phyloP scores from a whole-genome alignment of 805 yeast species.

The Candida maltosa region DNA sequence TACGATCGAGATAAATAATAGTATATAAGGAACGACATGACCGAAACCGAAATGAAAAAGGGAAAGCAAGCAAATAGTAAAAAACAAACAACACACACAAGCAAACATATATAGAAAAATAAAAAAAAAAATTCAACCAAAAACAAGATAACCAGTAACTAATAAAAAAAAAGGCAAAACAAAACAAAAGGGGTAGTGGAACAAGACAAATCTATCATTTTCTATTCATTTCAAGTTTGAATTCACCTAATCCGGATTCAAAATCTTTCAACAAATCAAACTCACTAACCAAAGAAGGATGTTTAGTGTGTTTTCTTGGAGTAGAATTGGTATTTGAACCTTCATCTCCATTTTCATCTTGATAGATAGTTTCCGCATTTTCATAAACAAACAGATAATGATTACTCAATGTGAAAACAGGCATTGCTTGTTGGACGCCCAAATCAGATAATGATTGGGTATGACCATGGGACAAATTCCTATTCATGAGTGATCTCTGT shows the following conservation, averaged over 20 bases:
- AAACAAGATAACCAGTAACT: no score
- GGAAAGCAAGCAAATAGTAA: no score
- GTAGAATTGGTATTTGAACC: conserved; percentile 1
- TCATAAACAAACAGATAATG: conserved; percentile 19
- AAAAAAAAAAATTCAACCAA: no score
- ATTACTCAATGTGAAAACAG: conserved; percentile 13
- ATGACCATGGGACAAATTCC: no score
- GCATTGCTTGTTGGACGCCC: conserved; percentile 12
- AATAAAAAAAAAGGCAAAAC: background rate
- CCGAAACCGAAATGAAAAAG: no score
- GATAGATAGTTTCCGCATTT: conserved; percentile 8
- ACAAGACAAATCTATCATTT: conserved; percentile 2
- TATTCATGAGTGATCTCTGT: conserved; percentile 2
- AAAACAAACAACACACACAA: no score
- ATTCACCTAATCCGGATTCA: conserved; percentile 28
- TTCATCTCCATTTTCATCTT: conserved; percentile 4
- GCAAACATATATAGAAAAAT: no score
- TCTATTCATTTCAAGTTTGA: conserved; percentile 17
- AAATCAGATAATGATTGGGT: conserved; percentile 1
- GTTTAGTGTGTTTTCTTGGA: no score
- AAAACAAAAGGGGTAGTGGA: background rate
- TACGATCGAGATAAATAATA: no score
- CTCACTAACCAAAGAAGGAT: background rate
- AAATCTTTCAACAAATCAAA: conserved; percentile 14
- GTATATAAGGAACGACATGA: no score